Evolutionary conservation across 2,329 filamentous ascomycete genomes (phyloP).

Genomic region (Domatiomyces globalis): DNA sequence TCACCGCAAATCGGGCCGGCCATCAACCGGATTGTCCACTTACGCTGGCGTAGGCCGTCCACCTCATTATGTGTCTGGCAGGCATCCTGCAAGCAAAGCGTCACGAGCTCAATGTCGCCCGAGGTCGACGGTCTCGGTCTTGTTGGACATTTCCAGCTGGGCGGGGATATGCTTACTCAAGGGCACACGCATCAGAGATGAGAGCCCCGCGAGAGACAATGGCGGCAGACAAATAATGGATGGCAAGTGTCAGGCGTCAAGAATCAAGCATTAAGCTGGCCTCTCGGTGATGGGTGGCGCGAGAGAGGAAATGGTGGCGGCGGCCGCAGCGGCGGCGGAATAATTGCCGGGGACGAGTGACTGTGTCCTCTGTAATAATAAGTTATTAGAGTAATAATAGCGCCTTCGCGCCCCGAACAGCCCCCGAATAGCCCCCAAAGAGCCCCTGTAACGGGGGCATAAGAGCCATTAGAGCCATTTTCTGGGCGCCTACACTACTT

Average conservation of each 20-base stretch:
- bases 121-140: background rate
- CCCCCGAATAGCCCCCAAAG: too few relatives aligned
- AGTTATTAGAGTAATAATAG: too few relatives aligned
- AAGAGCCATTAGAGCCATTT: too few relatives aligned
- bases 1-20: background rate
- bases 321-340: too few relatives aligned
- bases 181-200: background rate
- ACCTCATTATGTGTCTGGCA: constrained; percentile 26
- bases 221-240: too few relatives aligned
- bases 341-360: too few relatives aligned
- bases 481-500: too few relatives aligned
- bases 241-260: background rate
- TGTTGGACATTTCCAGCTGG: background rate
- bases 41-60: constrained; percentile 40
- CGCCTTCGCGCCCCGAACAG: too few relatives aligned
- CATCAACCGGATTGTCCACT: constrained; percentile 13
- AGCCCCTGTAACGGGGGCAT: too few relatives aligned
- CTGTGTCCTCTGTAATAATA: too few relatives aligned
- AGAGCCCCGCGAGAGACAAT: background rate
- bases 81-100: background rate
- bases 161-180: background rate
- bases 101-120: background rate
- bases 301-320: too few relatives aligned
- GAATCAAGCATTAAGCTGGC: background rate
- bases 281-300: too few relatives aligned